Base-by-base conservation (phyloP, 306 rosid genomes). In the Fagus sylvatica region DNA sequence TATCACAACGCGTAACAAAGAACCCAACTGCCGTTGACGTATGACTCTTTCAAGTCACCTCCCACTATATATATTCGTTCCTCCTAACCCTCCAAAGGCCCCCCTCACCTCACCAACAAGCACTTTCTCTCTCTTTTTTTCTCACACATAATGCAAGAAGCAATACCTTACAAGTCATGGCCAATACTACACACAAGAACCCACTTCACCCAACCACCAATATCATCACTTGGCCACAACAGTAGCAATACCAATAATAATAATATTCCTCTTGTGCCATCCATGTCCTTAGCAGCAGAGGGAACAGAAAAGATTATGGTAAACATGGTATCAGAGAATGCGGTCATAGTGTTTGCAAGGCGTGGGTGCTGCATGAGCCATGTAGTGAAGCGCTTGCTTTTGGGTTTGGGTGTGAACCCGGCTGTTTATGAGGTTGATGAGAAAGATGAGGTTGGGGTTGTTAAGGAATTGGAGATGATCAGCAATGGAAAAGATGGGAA, bases 101-200 rank as follows among this genome's bases (percentile, higher is more conserved):
- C 3, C 33, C 30, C 4, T 34, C n/a, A 15, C 59, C 32, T 10
- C 57, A 54, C 46, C 53, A 54, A 51, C 28, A 22, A 22, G 28
- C 28, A 22, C 28, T 69, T n/a, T 46, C 61, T 30, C 75, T 77
- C 22, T 71, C 22, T 57, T 28, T 48, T 40, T 33, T 37, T 19
- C 64, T 59, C 33, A 28, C 62, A 34, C 66, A 67, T 6, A 19
- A 92, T 92, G 97, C 85, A 92, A 55, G 88, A 90, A 79, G 95
- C 97, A 13, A 92, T 92, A 57, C 97, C 97, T 30, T 92, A 80
- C 81, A 76, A 82, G 12, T 84, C 94, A 62, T 88, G 91, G 91
- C 71, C 6, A 4, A 78, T 86, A 3, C 79, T 73, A 8, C 82
- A 81, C 74, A 34, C 48, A 70, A 32, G 51, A 76, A 53, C 65